Evolutionary conservation across 371 early-diverging fungal genomes (phyloP).

Genomic region (Syncephalastrum sp.): DNA sequence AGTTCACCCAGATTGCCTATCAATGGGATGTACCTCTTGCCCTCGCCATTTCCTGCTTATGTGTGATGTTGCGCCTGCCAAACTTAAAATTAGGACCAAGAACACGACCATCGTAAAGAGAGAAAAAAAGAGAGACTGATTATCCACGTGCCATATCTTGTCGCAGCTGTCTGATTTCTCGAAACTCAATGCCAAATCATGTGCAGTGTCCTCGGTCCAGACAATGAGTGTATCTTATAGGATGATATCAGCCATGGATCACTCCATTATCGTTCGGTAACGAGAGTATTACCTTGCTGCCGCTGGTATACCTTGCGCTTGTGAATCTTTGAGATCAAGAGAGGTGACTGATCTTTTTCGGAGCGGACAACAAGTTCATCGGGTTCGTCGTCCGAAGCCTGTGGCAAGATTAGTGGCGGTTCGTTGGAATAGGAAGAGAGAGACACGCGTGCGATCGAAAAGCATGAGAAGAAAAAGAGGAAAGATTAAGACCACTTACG

Average conservation of each 20-base stretch:
- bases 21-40: not conserved
- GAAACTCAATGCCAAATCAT: conserved; percentile 89
- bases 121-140: too few relatives aligned
- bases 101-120: too few relatives aligned
- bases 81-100: not conserved
- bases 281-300: conserved; percentile 71
- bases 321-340: conserved; percentile 63
- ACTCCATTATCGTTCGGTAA: conserved; percentile 22
- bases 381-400: conserved; percentile 46
- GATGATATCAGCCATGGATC: conserved; percentile 44
- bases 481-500: conserved; percentile 29
- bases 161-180: conserved; percentile 83
- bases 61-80: conserved; percentile 2
- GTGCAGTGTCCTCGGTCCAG: conserved; percentile 83
- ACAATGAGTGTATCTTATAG: conserved; percentile 82
- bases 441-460: conserved; percentile 11
- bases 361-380: conserved; percentile 61
- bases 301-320: conserved; percentile 70
- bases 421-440: conserved; percentile 20
- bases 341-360: conserved; percentile 65
- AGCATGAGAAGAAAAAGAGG: not conserved
- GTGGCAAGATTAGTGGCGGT: conserved; percentile 11
- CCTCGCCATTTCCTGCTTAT: not conserved
- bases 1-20: not conserved
- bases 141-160: conserved; percentile 68